Evolutionary conservation across 2,329 filamentous ascomycete species (phyloP).

Genomic region (Pseudogymnoascus sp.): DNA sequence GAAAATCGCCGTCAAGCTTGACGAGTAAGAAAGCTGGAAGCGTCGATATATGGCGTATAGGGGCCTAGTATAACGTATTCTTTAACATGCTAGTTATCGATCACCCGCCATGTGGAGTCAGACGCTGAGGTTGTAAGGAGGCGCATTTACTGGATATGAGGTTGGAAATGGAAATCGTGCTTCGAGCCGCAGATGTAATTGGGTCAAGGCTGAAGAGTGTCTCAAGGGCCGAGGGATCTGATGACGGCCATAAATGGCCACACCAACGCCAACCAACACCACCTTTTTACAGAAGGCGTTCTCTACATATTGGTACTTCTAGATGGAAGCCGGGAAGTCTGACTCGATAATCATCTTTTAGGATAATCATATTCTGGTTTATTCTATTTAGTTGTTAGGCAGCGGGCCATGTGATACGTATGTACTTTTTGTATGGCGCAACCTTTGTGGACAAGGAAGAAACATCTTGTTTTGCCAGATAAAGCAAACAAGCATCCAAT

Average conservation of each 20-base stretch:
- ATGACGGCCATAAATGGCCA: not conserved
- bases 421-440: not conserved
- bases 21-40: not conserved
- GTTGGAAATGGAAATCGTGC: slow-evolving; percentile 6
- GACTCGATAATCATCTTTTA: not conserved
- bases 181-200: slow-evolving; percentile 3
- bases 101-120: slow-evolving; percentile 3
- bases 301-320: not conserved
- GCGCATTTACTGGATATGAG: not conserved
- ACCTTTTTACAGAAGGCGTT: not conserved
- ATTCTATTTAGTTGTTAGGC: not conserved
- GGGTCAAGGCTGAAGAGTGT: slow-evolving; percentile 1
- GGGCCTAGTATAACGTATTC: not conserved
- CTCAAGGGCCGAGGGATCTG: not conserved
- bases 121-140: not conserved
- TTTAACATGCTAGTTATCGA: slow-evolving; percentile 2
- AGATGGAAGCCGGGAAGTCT: not conserved
- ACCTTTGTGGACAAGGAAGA: not conserved
- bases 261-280: not conserved
- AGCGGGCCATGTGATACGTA: not conserved
- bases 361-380: not conserved
- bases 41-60: not conserved
- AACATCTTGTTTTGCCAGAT: not conserved
- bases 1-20: not conserved
- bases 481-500: not conserved